phyloP scores from a whole-genome alignment of 805 yeast genomes.

The Candida andamanensis region DNA sequence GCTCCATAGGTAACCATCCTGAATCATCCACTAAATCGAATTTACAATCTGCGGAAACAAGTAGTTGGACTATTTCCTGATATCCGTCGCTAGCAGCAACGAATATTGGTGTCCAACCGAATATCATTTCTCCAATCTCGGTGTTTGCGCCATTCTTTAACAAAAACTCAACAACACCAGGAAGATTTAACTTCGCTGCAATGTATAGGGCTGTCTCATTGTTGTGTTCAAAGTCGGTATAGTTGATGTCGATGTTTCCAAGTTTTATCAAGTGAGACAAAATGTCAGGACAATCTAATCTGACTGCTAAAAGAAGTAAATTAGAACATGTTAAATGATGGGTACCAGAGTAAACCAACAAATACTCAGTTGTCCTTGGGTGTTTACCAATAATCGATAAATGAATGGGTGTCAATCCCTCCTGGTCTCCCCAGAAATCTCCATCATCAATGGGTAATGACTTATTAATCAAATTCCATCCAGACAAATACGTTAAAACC shows the following conservation, averaged over 20 bases:
- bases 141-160: slow-evolving; percentile 61
- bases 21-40: slow-evolving; percentile 64
- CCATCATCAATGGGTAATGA: slow-evolving; percentile 51
- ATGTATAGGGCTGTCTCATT: slow-evolving; percentile 79
- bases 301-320: slow-evolving; percentile 61
- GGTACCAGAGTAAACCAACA: slow-evolving; percentile 44
- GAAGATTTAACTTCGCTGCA: slow-evolving; percentile 61
- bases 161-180: slow-evolving; percentile 49
- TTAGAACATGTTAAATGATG: slow-evolving; percentile 47
- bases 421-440: slow-evolving; percentile 69
- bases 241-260: slow-evolving; percentile 61
- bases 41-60: slow-evolving; percentile 51
- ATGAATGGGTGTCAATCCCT: slow-evolving; percentile 75
- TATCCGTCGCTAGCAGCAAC: slow-evolving; percentile 86
- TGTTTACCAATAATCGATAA: slow-evolving; percentile 79
- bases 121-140: slow-evolving; percentile 69
- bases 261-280: slow-evolving; percentile 48
- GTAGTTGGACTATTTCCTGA: slow-evolving; percentile 46
- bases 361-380: slow-evolving; percentile 62
- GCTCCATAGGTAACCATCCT: slow-evolving; percentile 98
- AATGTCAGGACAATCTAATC: slow-evolving; percentile 57
- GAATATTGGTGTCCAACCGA: slow-evolving; percentile 94
- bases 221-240: slow-evolving; percentile 49
- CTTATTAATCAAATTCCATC: slow-evolving; percentile 55
- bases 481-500: slow-evolving; percentile 49